Evolutionary conservation across 345 rosid species (phyloP), one percentile per base, ranked within the genome.

Genomic region (Nasturtium officinale): DNA sequence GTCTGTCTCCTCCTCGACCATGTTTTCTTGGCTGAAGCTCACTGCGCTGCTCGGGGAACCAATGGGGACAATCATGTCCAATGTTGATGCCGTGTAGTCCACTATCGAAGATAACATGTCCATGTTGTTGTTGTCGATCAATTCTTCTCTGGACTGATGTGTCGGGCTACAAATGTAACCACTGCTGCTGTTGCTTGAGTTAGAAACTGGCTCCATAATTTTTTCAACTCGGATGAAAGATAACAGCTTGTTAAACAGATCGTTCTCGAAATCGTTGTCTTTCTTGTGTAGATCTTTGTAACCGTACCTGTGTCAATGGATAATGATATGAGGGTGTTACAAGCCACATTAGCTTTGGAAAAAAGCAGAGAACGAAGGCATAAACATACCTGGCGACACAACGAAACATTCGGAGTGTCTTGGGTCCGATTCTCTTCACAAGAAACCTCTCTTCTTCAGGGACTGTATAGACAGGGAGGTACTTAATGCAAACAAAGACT

Each of bases 271-370:
- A 18, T 86, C 80, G 20, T 87, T 91, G 37, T 87, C 93, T 81
- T 87, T 87, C 81, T 78, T 86, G 21, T 85, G 96, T 57, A 90
- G 86, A 77, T 90, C 96, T 73, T 80, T 87, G 75, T 90, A 90
- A 25, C 96, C 93, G 66, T 89, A 89, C 67, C 74, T 75, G 13
- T 60, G 18, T n/a, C 11, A n/a, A n/a, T n/a, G n/a, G n/a, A n/a
- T n/a, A n/a, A n/a, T n/a, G n/a, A n/a, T n/a, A n/a, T n/a, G n/a
- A n/a, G n/a, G n/a, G n/a, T n/a, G n/a, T n/a, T n/a, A n/a, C n/a
- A n/a, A n/a, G n/a, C n/a, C n/a, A n/a, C n/a, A n/a, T n/a, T n/a
- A n/a, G n/a, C n/a, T n/a, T n/a, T n/a, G n/a, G 30, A 10, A 3
- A 6, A 20, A 65, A 15, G 11, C n/a, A n/a, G n/a, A n/a, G n/a